phyloP scores from a whole-genome alignment of 495 filamentous ascomycete species.

The Penicillium flavigenum region DNA sequence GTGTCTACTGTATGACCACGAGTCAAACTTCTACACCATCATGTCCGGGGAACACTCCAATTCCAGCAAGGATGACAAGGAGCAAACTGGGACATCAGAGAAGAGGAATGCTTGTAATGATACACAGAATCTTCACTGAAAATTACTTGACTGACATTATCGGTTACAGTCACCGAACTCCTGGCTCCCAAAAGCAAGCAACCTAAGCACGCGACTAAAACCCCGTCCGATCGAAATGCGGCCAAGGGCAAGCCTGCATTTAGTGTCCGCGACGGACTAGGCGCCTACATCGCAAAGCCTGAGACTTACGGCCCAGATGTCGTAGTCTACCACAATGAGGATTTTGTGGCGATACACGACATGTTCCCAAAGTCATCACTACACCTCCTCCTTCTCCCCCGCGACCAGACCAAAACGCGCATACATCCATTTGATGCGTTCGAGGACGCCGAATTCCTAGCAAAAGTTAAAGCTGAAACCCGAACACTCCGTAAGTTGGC shows the following conservation, averaged over 20 bases:
- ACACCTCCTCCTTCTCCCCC: slow-evolving; percentile 84
- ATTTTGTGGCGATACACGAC: slow-evolving; percentile 82
- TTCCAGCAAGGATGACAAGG: slow-evolving; percentile 1
- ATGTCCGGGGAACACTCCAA: slow-evolving; percentile 13
- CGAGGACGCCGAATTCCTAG: slow-evolving; percentile 66
- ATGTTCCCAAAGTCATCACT: slow-evolving; percentile 79
- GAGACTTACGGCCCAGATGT: slow-evolving; percentile 55
- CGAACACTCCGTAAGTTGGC: slow-evolving; percentile 61
- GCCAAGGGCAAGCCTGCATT: slow-evolving; percentile 32
- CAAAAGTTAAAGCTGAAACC: slow-evolving; percentile 59
- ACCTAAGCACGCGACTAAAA: slow-evolving; percentile 31
- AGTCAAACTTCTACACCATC: neutral
- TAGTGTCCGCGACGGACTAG: slow-evolving; percentile 60
- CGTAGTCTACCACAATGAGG: slow-evolving; percentile 66
- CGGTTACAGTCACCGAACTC: slow-evolving; percentile 60
- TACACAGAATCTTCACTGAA: neutral
- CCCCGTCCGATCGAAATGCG: slow-evolving; percentile 28
- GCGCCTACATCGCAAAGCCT: slow-evolving; percentile 69
- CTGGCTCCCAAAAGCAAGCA: slow-evolving; percentile 61
- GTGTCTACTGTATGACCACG: neutral
- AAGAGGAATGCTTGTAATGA: slow-evolving; percentile 48
- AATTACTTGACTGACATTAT: neutral
- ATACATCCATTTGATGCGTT: slow-evolving; percentile 81
- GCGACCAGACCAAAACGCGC: slow-evolving; percentile 57
- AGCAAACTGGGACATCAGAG: slow-evolving; percentile 21